These are phyloP conservation scores for Trifolium subterraneum DNA, from an alignment of 306 rosid genomes.

Conservation along the genomic window DNA sequence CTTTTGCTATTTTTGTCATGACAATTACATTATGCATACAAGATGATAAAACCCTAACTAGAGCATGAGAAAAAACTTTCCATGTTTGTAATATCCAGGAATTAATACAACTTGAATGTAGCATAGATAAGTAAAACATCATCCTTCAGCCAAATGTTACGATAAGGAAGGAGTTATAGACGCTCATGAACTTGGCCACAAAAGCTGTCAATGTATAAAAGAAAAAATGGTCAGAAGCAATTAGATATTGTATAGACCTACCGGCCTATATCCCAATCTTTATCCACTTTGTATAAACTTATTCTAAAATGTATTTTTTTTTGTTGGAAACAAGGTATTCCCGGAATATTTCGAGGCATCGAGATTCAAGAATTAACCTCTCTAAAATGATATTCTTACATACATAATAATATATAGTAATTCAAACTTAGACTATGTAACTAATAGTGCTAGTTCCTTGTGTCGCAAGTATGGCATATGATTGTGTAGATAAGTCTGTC, in stretches of 20 bases:
- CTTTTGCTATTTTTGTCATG: too few species aligned
- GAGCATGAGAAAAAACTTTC: not conserved
- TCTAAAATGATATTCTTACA: not conserved
- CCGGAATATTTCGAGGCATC: not conserved
- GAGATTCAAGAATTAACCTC: not conserved
- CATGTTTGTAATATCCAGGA: not conserved
- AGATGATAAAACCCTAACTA: too few species aligned
- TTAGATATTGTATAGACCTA: not conserved
- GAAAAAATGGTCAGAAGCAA: conserved; percentile 9
- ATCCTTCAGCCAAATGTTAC: conserved; percentile 74
- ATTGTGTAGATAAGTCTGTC: too few species aligned
- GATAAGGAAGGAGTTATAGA: conserved; percentile 81
- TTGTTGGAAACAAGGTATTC: not conserved
- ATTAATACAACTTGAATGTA: conserved; percentile 15
- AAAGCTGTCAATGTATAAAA: conserved; percentile 65
- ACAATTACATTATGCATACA: too few species aligned
- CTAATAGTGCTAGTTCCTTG: too few species aligned
- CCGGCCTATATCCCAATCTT: not conserved
- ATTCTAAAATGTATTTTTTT: not conserved
- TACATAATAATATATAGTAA: too few species aligned
- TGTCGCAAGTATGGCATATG: too few species aligned
- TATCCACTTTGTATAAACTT: not conserved
- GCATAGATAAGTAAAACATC: conserved; percentile 32
- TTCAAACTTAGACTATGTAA: too few species aligned
- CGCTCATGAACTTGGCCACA: conserved; percentile 96